Base-by-base conservation (phyloP, 2,329 filamentous ascomycete species). In the Exophiala dermatitidis region DNA sequence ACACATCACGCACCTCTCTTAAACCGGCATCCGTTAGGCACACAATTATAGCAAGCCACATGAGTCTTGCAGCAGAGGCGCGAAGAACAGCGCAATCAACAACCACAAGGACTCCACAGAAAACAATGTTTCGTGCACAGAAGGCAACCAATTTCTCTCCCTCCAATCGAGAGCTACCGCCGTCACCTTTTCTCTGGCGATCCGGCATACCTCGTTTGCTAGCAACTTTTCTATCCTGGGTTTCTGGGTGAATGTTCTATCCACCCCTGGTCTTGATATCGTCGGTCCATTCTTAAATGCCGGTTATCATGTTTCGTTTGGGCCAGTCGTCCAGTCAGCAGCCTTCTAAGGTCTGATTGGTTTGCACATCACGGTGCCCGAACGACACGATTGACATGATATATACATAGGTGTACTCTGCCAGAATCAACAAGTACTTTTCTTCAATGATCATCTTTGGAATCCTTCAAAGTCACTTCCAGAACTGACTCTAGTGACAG, bases 1-100 rank as follows among this genome's bases (percentile, higher is more conserved):
- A 42, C 33, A 46, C 51, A 47, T 38, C 52, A 54, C 53, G 57
- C 57, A 57, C 50, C 54, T 59, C 51, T 53, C 53, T 54, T 33
- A 34, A 59, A 54, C 41, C 48, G 57, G 54, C 36, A 43, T 30
- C 54, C 19, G 51, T 53, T 59, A 56, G 37, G 41, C 38, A 44
- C 36, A 46, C 44, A 54, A 46, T 48, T 50, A 57, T 49, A 54
- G 51, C 42, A 49, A 47, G 50, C 54, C 54, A 59, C 57, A 59
- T 57, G 57, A 54, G 57, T 59, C 52, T 50, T 49, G 44, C 50
- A 51, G 48, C 51, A 47, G 31, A 54, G 50, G 10, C 28, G 48
- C 48, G 47, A 52, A 52, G 44, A 41, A 4, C 34, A 46, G 32
- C 32, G 46, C 28, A 12, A 7, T 32, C 43, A 32, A 32, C n/a